Base-by-base conservation (phyloP, 116 monocot species). In the Posidonia oceanica region DNA sequence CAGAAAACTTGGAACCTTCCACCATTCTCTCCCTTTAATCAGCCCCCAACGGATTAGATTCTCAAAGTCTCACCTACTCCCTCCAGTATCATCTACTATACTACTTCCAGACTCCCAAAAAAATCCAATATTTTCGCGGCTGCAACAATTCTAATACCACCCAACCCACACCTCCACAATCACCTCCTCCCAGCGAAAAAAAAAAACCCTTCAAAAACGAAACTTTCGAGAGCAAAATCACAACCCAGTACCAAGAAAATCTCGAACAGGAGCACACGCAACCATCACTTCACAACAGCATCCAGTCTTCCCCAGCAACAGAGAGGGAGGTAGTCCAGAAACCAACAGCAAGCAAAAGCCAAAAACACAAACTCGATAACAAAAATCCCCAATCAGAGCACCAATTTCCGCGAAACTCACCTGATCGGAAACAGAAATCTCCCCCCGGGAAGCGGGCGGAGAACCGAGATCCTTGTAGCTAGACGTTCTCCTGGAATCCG, bases 1-100 rank as follows among this genome's bases (percentile, higher is more conserved):
- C 88, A 12, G 80, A 38, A 59, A 92, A 88, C 73, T 81, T 92
- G 52, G 82, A 60, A 11, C 77, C 83, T 66, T 87, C 87, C 36
- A 72, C 48, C 68, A 80, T 72, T 42, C 6, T 12, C 36, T 14
- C 36, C 36, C 17, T 14, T 62, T 12, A 62, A 6, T 10, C 62
- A 62, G 58, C 58, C 58, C 16, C n/a, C 17, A 7, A 58, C 7
- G 21, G 21, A 58, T 21, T 21, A 15, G 58, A 58, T 17, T 21
- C 21, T 58, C 18, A 21, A 58, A 18, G 20, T 58, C 12, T 15
- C 20, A 58, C 21, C 58, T 18, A 18, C 58, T 18, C n/a, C 48
- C n/a, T 3, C 58, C 17, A n/a, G 58, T 21, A 18, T 17, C 58
- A 58, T 65, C 20, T 38, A 17, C 65, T 10, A 48, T 7, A 7